These are phyloP conservation scores for Pseudognaphalium luteoalbum DNA, from an alignment of 129 eudicot species.

Conservation along the genomic window DNA sequence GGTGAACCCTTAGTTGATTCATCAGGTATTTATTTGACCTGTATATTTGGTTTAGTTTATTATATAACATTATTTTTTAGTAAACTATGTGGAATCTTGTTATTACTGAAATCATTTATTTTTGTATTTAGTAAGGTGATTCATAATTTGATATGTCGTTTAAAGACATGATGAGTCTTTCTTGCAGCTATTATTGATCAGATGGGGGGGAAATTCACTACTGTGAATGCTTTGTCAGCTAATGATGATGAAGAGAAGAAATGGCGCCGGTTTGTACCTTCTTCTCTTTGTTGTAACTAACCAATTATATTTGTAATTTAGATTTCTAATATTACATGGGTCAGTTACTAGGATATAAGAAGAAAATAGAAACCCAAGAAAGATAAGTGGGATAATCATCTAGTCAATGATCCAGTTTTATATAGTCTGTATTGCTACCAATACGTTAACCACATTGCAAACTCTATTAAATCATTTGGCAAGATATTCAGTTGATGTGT, in stretches of 20 bases:
- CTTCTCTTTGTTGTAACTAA: neutral
- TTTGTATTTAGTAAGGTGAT: neutral
- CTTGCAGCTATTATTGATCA: slow-evolving; percentile 60
- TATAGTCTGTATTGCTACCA: slow-evolving; percentile 1
- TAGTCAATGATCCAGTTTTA: neutral
- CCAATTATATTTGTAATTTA: neutral
- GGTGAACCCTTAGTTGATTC: slow-evolving; percentile 77
- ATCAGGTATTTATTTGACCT: slow-evolving; percentile 53
- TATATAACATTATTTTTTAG: neutral
- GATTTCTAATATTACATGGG: slow-evolving; percentile 20
- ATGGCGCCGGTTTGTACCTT: slow-evolving; percentile 55
- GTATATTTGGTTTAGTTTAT: neutral
- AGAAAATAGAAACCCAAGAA: neutral
- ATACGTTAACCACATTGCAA: neutral
- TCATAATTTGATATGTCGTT: slow-evolving; percentile 16
- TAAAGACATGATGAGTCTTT: slow-evolving; percentile 20
- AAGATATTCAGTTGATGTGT: neutral
- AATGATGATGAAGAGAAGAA: slow-evolving; percentile 53
- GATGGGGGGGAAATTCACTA: slow-evolving; percentile 34
- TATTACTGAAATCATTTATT: neutral
- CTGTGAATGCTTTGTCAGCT: slow-evolving; percentile 24
- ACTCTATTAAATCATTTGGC: neutral
- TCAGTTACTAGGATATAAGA: slow-evolving; percentile 14
- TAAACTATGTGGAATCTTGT: neutral
- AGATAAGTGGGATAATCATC: neutral